Conservation (phyloP, 139 green algal species). For the Diplosphaera chodatii region DNA sequence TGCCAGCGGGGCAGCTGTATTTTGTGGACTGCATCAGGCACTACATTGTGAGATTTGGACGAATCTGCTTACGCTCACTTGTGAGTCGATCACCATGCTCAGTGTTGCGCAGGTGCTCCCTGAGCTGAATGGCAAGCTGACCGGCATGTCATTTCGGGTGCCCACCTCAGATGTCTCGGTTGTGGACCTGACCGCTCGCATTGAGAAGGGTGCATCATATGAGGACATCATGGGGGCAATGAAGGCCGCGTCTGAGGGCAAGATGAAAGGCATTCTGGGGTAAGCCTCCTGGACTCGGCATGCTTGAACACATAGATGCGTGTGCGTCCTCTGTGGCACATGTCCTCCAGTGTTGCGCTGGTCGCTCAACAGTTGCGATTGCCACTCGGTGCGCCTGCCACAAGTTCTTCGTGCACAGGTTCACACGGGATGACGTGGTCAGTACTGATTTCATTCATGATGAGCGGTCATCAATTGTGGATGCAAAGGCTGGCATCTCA, state of each 20-base stretch:
- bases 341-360: too few relatives aligned
- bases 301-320: too few relatives aligned
- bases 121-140: conserved; percentile 96
- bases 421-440: conserved; percentile 91
- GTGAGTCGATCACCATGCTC: too few relatives aligned
- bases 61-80: too few relatives aligned
- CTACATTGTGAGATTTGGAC: too few relatives aligned
- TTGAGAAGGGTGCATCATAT: conserved; percentile 87
- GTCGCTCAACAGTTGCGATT: too few relatives aligned
- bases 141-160: conserved; percentile 97
- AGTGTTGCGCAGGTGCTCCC: conserved; percentile 72
- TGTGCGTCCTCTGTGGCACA: too few relatives aligned
- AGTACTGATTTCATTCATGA: conserved; percentile 86
- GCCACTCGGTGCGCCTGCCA: too few relatives aligned
- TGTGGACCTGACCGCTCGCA: conserved; percentile 88
- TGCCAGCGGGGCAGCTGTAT: too few relatives aligned
- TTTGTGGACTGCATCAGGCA: too few relatives aligned
- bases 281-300: too few relatives aligned
- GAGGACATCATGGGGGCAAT: conserved; percentile 85
- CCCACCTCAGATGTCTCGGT: conserved; percentile 93
- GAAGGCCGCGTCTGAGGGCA: conserved; percentile 68
- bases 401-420: too few relatives aligned
- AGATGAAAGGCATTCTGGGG: conserved; percentile 84
- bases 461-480: conserved; percentile 73
- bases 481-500: conserved; percentile 85